These are phyloP conservation scores for Eruca vesicaria DNA, from an alignment of 441 rosid genomes.

Conservation along the genomic window DNA sequence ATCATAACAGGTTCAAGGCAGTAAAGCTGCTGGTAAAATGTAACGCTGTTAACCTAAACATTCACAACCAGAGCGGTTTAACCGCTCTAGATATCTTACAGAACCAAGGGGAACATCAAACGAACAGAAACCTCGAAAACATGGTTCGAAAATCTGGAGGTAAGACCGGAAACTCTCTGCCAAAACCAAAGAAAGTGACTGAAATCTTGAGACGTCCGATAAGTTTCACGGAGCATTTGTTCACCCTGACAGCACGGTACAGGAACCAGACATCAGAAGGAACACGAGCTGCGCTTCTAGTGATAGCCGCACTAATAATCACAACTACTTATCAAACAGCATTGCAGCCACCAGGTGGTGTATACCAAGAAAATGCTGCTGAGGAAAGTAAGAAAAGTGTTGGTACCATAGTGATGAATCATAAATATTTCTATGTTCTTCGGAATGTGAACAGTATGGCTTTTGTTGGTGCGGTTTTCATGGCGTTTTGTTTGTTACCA, in stretches of 20 bases:
- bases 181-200: not conserved
- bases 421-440: not conserved
- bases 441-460: constrained; percentile 13
- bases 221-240: not conserved
- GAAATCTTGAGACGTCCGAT: not conserved
- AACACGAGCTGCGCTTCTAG: not conserved
- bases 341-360: constrained; percentile 35
- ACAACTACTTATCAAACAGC: constrained; percentile 41
- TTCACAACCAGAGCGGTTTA: constrained; percentile 11
- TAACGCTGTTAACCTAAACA: constrained; percentile 12
- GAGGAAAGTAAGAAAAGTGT: not conserved
- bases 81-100: constrained; percentile 27
- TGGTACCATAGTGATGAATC: constrained; percentile 1
- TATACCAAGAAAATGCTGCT: constrained; percentile 20
- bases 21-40: constrained; percentile 13
- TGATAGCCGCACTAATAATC: constrained; percentile 20
- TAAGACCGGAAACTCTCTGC: not conserved
- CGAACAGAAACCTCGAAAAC: constrained; percentile 1
- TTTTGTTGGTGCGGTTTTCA: not conserved
- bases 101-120: not conserved
- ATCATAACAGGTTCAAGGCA: constrained; percentile 17
- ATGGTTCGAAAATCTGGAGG: constrained; percentile 18
- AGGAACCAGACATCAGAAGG: not conserved
- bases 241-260: not conserved
- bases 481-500: constrained; percentile 12